These are phyloP conservation scores for Talaromyces sp. DNA, from an alignment of 2,329 filamentous ascomycete species.

Conservation along the genomic window DNA sequence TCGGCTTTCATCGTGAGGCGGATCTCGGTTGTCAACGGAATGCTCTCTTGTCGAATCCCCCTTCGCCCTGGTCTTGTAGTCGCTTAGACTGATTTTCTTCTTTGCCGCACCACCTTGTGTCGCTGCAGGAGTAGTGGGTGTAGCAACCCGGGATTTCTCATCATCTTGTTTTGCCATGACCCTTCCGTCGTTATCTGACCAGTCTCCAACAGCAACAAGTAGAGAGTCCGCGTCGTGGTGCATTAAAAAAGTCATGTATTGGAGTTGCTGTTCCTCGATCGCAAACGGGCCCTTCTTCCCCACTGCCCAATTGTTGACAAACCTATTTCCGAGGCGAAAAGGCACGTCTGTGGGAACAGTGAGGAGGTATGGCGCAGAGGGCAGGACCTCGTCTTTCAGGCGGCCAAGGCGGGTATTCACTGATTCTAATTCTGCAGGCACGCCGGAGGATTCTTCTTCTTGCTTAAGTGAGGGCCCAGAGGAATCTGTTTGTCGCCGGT, in stretches of 20 bases:
- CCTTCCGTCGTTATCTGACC: conserved; percentile 49
- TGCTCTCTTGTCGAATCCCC: conserved; percentile 20
- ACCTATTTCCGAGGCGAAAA: conserved; percentile 42
- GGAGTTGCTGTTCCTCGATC: conserved; percentile 55
- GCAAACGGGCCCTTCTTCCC: conserved; percentile 53
- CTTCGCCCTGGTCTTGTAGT: conserved; percentile 58
- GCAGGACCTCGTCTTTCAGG: conserved; percentile 42
- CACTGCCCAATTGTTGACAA: conserved; percentile 47
- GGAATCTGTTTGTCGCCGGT: conserved; percentile 26
- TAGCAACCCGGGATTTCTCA: conserved; percentile 28
- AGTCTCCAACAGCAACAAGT: conserved; percentile 53
- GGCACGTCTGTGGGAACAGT: conserved; percentile 47
- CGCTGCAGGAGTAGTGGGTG: conserved; percentile 21
- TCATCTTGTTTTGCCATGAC: conserved; percentile 44
- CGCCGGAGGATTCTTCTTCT: conserved; percentile 21
- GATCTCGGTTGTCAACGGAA: not conserved
- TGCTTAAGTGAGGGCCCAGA: conserved; percentile 20
- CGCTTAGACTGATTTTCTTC: conserved; percentile 61
- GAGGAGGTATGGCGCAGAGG: conserved; percentile 45
- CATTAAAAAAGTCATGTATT: conserved; percentile 61
- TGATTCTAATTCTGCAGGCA: conserved; percentile 27
- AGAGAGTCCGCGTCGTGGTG: conserved; percentile 55
- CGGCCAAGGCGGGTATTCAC: conserved; percentile 38
- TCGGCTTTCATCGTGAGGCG: conserved; percentile 8
- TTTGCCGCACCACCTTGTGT: conserved; percentile 45